Evolutionary conservation across 2,329 filamentous ascomycete genomes (phyloP), one percentile per base, ranked within the genome.

Genomic region (Alternaria solani): DNA sequence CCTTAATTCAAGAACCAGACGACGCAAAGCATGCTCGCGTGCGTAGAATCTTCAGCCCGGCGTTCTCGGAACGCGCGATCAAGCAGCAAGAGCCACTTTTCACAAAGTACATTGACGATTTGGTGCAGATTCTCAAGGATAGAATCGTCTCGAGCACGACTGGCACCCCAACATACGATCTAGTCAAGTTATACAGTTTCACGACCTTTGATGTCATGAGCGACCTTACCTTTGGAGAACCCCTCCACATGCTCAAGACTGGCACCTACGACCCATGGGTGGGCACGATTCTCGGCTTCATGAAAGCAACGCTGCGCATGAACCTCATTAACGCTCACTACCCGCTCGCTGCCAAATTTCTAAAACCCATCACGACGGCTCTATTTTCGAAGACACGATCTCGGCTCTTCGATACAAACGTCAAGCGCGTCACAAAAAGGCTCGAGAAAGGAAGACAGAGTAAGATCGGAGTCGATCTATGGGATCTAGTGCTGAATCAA

Each of bases 191-290:
- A 16, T 67, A 60, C 54, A 68, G 66, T 58, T 73, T 68, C 59
- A 36, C 32, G 14, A 36, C 32, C 14, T 36, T 16, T 36, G 32
- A 36, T 14, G 14, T 14, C 4, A 36, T 76, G 71, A 68, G 65
- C n/a, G 70, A 77, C 46, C 65, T 77, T 2, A 66, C 70, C 16
- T 77, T 75, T 51, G 71, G 73, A 6, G 70, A 75, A 23, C 48
- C 73, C 1, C 54, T 75, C 1, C 59, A 71, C n/a, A 68, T 73
- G 63, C 65, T 77, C 14, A 51, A 65, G 2, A 65, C 62, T 5
- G 48, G 51, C 1, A 62, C 70, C 11, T 73, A 76, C 42, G 57
- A 65, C 26, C 67, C 44, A 18, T 34, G 44, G 44, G 18, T 34
- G 2, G n/a, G 26, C 7, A 32, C 26, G 1, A 23, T 48, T 28